These are phyloP conservation scores for Xerocomus alliaceus DNA, from an alignment of 1,284 basidiomycete species.

Conservation along the genomic window DNA sequence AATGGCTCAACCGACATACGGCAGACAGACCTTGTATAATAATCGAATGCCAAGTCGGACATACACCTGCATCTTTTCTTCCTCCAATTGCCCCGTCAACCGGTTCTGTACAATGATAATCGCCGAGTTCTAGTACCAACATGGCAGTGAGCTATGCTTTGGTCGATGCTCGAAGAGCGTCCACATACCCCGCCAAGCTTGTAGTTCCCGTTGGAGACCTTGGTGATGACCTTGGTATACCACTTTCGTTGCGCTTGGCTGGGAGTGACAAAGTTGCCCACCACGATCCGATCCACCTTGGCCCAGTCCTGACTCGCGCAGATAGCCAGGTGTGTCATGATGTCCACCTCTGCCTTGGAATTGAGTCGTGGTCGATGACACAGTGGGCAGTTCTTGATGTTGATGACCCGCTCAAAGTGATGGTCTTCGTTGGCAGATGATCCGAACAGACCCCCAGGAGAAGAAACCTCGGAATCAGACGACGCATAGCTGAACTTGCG, in stretches of 20 bases:
- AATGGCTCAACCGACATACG: not conserved
- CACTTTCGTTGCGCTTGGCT: slow-evolving; percentile 97
- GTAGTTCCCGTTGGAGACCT: slow-evolving; percentile 87
- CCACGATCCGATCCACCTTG: slow-evolving; percentile 86
- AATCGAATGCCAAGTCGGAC: slow-evolving; percentile 91
- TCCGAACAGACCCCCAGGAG: slow-evolving; percentile 5
- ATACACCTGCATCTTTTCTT: slow-evolving; percentile 98
- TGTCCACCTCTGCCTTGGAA: slow-evolving; percentile 90
- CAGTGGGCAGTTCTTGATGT: slow-evolving; percentile 91
- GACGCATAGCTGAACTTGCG: slow-evolving; percentile 47
- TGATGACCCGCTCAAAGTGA: slow-evolving; percentile 88
- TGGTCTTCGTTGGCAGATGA: slow-evolving; percentile 43
- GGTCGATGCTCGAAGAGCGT: not conserved
- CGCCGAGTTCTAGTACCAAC: slow-evolving; percentile 76
- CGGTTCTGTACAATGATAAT: slow-evolving; percentile 97
- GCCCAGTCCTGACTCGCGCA: slow-evolving; percentile 95
- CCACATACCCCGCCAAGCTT: slow-evolving; percentile 81
- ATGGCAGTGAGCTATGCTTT: not conserved
- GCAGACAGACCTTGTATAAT: slow-evolving; percentile 76
- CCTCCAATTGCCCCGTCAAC: slow-evolving; percentile 88
- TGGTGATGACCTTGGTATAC: slow-evolving; percentile 88
- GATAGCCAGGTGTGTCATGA: slow-evolving; percentile 91
- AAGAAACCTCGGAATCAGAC: slow-evolving; percentile 51
- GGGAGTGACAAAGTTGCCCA: slow-evolving; percentile 95
- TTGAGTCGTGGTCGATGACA: slow-evolving; percentile 89